Evolutionary conservation across 106 monocot genomes (phyloP), one percentile per base, ranked within the genome.

Genomic region (Phalaenopsis aphrodite): DNA sequence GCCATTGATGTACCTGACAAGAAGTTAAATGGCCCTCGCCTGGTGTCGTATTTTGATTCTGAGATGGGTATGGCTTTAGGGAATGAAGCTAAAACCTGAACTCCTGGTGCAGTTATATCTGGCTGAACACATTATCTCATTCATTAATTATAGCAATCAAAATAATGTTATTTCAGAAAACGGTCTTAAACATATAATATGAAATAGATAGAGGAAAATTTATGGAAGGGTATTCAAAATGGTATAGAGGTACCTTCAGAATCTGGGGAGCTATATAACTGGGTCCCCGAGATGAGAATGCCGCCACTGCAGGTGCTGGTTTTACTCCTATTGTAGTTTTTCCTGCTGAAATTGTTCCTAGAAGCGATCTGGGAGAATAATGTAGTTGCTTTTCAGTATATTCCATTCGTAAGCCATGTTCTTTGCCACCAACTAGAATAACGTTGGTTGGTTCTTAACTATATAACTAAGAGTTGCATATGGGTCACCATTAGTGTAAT

Each of bases 1-100:
- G 95, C 86, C 95, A 95, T 95, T 18, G 95, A 95, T 2, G 95
- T 95, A 21, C 95, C 95, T 0, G 95, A 95, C 66, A 91, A 43
- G 5, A 95, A 75, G 78, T 95, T 95, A 79, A 91, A 93, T 77
- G 89, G 91, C 2, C 89, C 89, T 4, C 73, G 66, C 19, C 95
- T 80, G 15, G 73, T 10, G 74, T 95, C 93, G 9, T 38, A 82
- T 2, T 87, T 81, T 8, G 93, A 89, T 88, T 93, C 91, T 8
- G 95, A 93, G 4, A 91, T 89, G 1, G 89, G 57, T 5, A 88
- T 84, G 1, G 88, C 75, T 65, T 86, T 88, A 45, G 89, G 93
- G 93, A 91, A 93, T 7, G 95, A 93, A 3, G 93, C 93, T 38
- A 95, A 58, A 49, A 95, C 91, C 76, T 95, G 89, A n/a, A 93